Base-by-base conservation (phyloP, 495 filamentous ascomycete genomes). In the Polyplosphaeria fusca region DNA sequence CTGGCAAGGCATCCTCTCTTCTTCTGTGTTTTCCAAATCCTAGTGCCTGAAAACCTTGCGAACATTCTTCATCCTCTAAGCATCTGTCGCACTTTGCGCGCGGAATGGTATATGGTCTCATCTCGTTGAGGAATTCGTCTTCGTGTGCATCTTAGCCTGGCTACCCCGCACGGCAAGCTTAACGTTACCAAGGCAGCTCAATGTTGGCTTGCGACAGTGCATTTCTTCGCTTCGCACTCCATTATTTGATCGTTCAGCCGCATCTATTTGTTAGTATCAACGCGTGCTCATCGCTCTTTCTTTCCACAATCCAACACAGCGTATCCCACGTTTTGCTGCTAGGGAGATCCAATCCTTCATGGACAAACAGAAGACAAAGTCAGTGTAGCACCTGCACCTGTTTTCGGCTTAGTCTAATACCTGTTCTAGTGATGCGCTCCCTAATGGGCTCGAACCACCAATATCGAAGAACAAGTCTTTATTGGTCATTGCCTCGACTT, bases 391-490 rank as follows among this genome's bases (percentile, higher is more conserved):
- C n/a, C n/a, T n/a, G n/a, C n/a, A n/a, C n/a, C n/a, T n/a, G n/a
- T n/a, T n/a, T n/a, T n/a, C n/a, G n/a, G n/a, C n/a, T n/a, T n/a
- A n/a, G n/a, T n/a, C n/a, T n/a, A n/a, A n/a, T n/a, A n/a, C n/a
- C n/a, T n/a, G n/a, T n/a, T n/a, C n/a, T n/a, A n/a, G n/a, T n/a
- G n/a, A n/a, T n/a, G n/a, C n/a, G n/a, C n/a, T n/a, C n/a, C n/a
- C n/a, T n/a, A n/a, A n/a, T n/a, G n/a, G n/a, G n/a, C n/a, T n/a
- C n/a, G n/a, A n/a, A n/a, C 47, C 47, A 50, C 47, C 27, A 5
- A 22, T 50, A 32, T 37, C 47, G 28, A 50, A 50, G 27, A 50
- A n/a, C n/a, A n/a, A n/a, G n/a, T n/a, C n/a, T n/a, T n/a, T n/a
- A n/a, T n/a, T n/a, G n/a, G n/a, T n/a, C n/a, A n/a, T 14, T 13